These are phyloP conservation scores for Coccinonectria pachysandricola DNA, from an alignment of 2,329 filamentous ascomycete species.

Conservation along the genomic window DNA sequence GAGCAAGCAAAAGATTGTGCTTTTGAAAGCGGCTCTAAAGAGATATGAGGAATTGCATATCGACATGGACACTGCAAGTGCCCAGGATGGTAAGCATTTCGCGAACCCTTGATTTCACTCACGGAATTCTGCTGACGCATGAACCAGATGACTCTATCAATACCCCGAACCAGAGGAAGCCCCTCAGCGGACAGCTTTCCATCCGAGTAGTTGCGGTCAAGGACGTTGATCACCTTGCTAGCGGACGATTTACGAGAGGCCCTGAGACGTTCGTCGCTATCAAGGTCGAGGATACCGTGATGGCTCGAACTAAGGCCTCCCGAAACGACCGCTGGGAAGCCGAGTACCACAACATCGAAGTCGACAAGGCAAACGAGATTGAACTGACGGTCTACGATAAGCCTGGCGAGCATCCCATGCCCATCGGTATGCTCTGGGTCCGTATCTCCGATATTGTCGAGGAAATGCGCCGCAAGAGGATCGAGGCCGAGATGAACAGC, in stretches of 20 bases:
- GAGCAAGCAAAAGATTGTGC: constrained; percentile 94
- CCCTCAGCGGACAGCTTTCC: constrained; percentile 81
- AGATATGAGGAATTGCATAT: constrained; percentile 96
- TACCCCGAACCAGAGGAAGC: constrained; percentile 87
- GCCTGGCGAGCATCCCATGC: constrained; percentile 77
- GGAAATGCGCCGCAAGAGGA: constrained; percentile 93
- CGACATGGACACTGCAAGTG: constrained; percentile 72
- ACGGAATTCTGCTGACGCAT: constrained; percentile 9
- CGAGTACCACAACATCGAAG: constrained; percentile 83
- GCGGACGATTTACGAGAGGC: constrained; percentile 72
- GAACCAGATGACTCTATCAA: constrained; percentile 85
- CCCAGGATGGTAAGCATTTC: constrained; percentile 60
- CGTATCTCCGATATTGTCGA: constrained; percentile 95
- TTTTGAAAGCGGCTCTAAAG: constrained; percentile 91
- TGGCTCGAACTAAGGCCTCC: constrained; percentile 76
- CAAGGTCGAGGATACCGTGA: constrained; percentile 91
- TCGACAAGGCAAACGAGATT: constrained; percentile 97
- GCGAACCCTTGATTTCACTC: neutral
- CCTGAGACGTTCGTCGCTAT: constrained; percentile 93
- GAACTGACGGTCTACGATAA: constrained; percentile 98
- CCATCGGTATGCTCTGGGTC: constrained; percentile 93
- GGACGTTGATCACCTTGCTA: constrained; percentile 87
- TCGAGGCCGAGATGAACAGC: constrained; percentile 89
- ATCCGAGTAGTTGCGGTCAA: constrained; percentile 82
- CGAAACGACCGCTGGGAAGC: constrained; percentile 85